These are phyloP conservation scores for Aspergillus pseudotamarii DNA, from an alignment of 2,329 filamentous ascomycete genomes.

Conservation along the genomic window DNA sequence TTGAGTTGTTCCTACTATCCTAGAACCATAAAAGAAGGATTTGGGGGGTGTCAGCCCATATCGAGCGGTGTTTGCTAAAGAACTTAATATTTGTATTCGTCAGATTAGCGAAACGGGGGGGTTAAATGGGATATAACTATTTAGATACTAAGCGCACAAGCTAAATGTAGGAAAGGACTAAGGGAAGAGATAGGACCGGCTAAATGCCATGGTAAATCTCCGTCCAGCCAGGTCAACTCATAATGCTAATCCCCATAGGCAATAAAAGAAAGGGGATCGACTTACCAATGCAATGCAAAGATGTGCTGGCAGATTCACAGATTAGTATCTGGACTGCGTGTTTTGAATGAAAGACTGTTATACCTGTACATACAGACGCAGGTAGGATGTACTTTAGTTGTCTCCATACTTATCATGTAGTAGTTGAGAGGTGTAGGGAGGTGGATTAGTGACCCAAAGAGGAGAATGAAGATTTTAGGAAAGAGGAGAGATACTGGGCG, in stretches of 20 bases:
- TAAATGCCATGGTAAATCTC: background rate
- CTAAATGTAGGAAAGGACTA: background rate
- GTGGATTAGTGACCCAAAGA: background rate
- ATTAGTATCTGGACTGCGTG: slow-evolving; percentile 22
- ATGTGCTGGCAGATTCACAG: slow-evolving; percentile 33
- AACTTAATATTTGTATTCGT: background rate
- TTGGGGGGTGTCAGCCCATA: background rate
- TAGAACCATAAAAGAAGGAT: background rate
- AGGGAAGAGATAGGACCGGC: background rate
- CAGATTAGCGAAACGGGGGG: background rate
- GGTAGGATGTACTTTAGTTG: background rate
- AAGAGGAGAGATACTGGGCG: background rate
- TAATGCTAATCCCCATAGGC: background rate
- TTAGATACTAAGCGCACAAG: background rate
- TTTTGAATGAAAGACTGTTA: slow-evolving; percentile 8
- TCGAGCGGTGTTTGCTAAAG: background rate
- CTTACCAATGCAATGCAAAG: slow-evolving; percentile 25
- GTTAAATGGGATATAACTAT: background rate
- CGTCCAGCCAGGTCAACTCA: slow-evolving; percentile 9
- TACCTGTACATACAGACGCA: background rate
- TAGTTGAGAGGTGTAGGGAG: background rate
- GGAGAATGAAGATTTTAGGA: background rate
- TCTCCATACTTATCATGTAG: background rate
- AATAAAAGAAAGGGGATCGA: slow-evolving; percentile 8
- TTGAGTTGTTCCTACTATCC: background rate